Conservation (phyloP, 441 rosid species). For the Syzygium malaccense region DNA sequence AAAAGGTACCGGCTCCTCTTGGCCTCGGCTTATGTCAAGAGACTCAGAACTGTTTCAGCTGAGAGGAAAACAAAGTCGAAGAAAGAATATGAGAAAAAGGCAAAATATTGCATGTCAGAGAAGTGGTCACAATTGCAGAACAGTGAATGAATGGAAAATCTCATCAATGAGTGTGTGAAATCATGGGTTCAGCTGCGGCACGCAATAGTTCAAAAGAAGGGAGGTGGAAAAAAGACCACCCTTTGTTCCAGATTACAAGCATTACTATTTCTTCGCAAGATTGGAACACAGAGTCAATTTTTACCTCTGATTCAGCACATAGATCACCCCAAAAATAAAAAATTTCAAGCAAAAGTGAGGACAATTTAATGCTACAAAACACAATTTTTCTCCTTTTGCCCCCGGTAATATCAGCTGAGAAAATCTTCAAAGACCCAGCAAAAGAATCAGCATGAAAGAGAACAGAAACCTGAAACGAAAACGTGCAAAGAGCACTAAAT, state of each 20-base stretch:
- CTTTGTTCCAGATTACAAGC: slow-evolving; percentile 26
- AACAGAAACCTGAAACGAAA: slow-evolving; percentile 13
- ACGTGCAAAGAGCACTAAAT: slow-evolving; percentile 14
- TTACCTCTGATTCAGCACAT: slow-evolving; percentile 28
- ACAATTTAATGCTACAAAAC: neutral
- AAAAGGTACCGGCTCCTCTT: slow-evolving; percentile 19
- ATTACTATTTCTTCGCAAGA: slow-evolving; percentile 29
- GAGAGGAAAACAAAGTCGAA: neutral
- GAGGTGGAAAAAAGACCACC: slow-evolving; percentile 8
- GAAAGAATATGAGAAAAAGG: slow-evolving; percentile 4
- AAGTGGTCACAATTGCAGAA: slow-evolving; percentile 14
- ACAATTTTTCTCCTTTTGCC: neutral
- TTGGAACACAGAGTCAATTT: neutral
- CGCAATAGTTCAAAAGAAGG: slow-evolving; percentile 16
- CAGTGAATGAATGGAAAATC: slow-evolving; percentile 13
- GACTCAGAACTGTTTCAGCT: neutral
- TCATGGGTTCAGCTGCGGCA: slow-evolving; percentile 5
- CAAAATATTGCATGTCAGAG: slow-evolving; percentile 39
- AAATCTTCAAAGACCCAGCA: neutral
- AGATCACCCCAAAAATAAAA: neutral
- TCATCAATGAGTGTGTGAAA: slow-evolving; percentile 13
- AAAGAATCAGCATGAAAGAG: neutral
- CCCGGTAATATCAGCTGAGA: neutral
- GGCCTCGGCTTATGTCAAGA: slow-evolving; percentile 8
- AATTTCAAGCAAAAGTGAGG: neutral